Evolutionary conservation across 1,284 basidiomycete species (phyloP), one percentile per base, ranked within the genome.

Genomic region (Puccinia hordei): DNA sequence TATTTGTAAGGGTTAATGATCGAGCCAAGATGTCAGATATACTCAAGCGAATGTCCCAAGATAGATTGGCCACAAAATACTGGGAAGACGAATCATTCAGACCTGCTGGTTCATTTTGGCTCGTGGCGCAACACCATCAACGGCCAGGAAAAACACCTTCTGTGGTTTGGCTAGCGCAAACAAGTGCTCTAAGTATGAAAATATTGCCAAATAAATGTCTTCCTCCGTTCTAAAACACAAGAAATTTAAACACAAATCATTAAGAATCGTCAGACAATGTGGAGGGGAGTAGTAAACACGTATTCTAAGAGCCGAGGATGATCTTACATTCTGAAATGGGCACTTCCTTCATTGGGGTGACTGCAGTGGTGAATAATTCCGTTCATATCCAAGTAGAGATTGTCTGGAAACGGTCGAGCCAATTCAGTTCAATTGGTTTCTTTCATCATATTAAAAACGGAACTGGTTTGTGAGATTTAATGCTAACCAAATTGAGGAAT

Each of bases 101-200:
- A 77, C 75, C 86, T 99, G 97, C 86, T 99, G 96, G 86, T 99
- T 99, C 97, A 99, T 98, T 89, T 99, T 99, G 69, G 97, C 97
- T 80, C 97, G 89, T 2, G 97, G 97, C 0, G 97, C 97, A 19
- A 98, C 95, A 81, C 97, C 97, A 86, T 99, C 97, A 69, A 99
- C 91, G 38, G 97, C 97, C 8, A 95, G 87, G 80, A 84, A 85
- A 83, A 87, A 87, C 65, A 86, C 83, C 85, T 98, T 98, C 88
- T 93, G 92, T 0, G 97, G 97, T 86, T 95, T 98, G 83, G 99
- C 98, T 88, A 96, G 98, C 72, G 92, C 90, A 86, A 99, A 99
- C 24, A 99, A 88, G 85, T 95, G 93, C 87, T 99, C 95, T 82
- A 99, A 95, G 87, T 99, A 99, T 24, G 93, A 89, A 85, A 98